Evolutionary conservation across 192 early-diverging fungal genomes (phyloP).

Genomic region (Gigaspora rosea): DNA sequence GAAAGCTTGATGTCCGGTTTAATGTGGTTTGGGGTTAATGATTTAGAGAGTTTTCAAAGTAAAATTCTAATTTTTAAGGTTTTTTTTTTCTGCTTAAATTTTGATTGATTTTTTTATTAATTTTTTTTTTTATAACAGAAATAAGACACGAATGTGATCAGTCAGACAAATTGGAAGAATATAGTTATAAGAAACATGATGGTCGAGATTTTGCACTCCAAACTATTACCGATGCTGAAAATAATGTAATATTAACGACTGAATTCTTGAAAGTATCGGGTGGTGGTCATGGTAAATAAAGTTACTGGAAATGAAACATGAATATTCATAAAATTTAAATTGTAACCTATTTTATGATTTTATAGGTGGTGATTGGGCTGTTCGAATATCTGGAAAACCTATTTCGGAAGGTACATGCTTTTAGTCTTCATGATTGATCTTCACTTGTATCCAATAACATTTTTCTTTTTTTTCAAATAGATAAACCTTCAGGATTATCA

Average conservation of each 20-base stretch:
- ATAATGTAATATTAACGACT: constrained; percentile 68
- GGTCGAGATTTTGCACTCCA: constrained; percentile 82
- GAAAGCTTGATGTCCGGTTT: constrained; percentile 84
- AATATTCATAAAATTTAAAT: constrained; percentile 39
- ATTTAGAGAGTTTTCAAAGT: constrained; percentile 5
- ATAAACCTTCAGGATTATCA: constrained; percentile 50
- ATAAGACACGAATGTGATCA: constrained; percentile 94
- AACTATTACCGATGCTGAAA: constrained; percentile 63
- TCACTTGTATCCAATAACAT: background rate
- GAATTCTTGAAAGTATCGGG: constrained; percentile 74
- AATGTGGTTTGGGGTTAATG: constrained; percentile 86
- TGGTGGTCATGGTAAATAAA: constrained; percentile 55
- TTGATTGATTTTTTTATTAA: no score
- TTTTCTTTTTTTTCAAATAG: constrained; percentile 28
- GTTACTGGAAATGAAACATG: constrained; percentile 33
- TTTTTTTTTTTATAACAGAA: constrained; percentile 40
- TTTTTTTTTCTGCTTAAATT: constrained; percentile 1
- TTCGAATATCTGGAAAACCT: constrained; percentile 73
- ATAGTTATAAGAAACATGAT: constrained; percentile 87
- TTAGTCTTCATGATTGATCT: background rate
- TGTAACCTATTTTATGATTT: constrained; percentile 7
- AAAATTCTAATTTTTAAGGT: background rate
- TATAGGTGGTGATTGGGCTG: constrained; percentile 76
- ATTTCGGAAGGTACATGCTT: constrained; percentile 46
- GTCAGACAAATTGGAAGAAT: constrained; percentile 73